Evolutionary conservation across 768 basidiomycete species (phyloP).

Genomic region (Amyloporia xantha): DNA sequence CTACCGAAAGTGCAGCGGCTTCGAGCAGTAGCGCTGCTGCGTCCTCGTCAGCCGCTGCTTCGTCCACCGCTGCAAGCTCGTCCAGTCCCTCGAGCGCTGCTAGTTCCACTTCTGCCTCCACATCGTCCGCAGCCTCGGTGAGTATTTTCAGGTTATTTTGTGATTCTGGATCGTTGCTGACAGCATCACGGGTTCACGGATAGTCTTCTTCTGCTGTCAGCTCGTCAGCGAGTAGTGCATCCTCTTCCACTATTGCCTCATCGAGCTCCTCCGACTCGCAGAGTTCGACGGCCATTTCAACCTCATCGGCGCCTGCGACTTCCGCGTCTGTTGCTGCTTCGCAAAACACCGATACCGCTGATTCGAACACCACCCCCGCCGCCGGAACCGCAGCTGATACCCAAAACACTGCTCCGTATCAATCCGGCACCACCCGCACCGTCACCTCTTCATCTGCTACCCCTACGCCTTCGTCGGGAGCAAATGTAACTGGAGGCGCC

Average conservation of each 20-base stretch:
- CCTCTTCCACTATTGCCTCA: slow-evolving; percentile 1
- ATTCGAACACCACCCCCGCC: background rate
- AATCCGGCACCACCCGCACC: slow-evolving; percentile 12
- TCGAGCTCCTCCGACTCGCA: slow-evolving; percentile 9
- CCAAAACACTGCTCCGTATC: slow-evolving; percentile 5
- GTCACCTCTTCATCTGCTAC: slow-evolving; percentile 1
- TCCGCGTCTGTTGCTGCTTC: slow-evolving; percentile 6
- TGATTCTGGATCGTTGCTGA: background rate
- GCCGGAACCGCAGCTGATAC: slow-evolving; percentile 9
- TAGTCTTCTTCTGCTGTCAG: no score
- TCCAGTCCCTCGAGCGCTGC: slow-evolving; percentile 10
- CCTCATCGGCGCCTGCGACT: slow-evolving; percentile 7
- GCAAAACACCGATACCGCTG: background rate
- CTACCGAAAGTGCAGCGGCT: slow-evolving; percentile 8
- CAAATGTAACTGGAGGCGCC: slow-evolving; percentile 13
- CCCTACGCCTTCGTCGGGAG: slow-evolving; percentile 21
- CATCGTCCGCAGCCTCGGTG: background rate
- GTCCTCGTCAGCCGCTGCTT: slow-evolving; percentile 16
- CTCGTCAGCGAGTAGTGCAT: no score
- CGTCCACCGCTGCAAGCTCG: slow-evolving; percentile 12
- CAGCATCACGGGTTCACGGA: background rate
- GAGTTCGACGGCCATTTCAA: slow-evolving; percentile 2
- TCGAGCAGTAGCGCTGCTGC: slow-evolving; percentile 14
- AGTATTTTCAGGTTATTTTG: background rate
- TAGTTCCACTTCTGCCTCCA: background rate